Base-by-base conservation (phyloP, 345 rosid genomes). In the Pugionium dolabratum region DNA sequence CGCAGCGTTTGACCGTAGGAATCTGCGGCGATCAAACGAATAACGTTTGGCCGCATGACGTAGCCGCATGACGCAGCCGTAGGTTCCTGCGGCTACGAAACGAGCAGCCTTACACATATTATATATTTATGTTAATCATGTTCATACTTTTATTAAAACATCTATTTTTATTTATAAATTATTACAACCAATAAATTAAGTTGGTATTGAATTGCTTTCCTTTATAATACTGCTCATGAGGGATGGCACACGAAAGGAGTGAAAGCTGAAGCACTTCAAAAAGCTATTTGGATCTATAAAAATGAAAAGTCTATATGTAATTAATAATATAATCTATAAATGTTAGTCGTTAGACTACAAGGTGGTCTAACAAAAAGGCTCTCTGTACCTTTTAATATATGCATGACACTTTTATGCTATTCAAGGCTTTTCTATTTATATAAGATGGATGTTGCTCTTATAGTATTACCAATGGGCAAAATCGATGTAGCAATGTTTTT, bases 261-360 rank as follows among this genome's bases (percentile, higher is more conserved):
- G 50, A 59, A 59, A 59, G 63, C 37, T 59, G 37, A 30, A 59
- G 35, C 49, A 59, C 37, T 59, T 11, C n/a, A 34, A 43, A 59
- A 42, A 42, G n/a, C 29, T 5, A 4, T 27, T 56, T 27, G 33
- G 27, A 41, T 58, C 35, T 9, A 58, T 33, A 28, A 27, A 29
- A 58, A 10, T 40, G 3, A n/a, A n/a, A n/a, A n/a, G n/a, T n/a
- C n/a, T n/a, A n/a, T n/a, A n/a, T n/a, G n/a, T n/a, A n/a, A n/a
- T n/a, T n/a, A n/a, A n/a, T n/a, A n/a, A 2, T 55, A 55, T 37
- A 2, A 37, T 39, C 33, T 3, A 55, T 55, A 9, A 55, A 36
- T 26, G 60, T 37, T 2, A 37, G 18, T 18, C 18, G 18, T 18
- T 18, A 18, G 18, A 36, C 34, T 31, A 18, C 30, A 44, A 44